Base-by-base conservation (phyloP, 306 rosid species). In the Inga oerstediana region DNA sequence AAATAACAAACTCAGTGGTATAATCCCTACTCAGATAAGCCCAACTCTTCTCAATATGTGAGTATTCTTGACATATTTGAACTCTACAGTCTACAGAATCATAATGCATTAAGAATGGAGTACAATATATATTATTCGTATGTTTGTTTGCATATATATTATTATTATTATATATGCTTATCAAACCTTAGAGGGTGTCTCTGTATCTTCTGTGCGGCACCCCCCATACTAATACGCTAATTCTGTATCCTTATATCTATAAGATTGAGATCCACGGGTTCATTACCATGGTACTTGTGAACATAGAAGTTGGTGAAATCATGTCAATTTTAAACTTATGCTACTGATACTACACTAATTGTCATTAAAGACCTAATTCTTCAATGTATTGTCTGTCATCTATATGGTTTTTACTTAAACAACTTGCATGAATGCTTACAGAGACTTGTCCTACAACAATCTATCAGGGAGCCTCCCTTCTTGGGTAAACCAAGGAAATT, bases 401-500 rank as follows among this genome's bases (percentile, higher is more conserved):
- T 22, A 44, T 44, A 4, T 4, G 54, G 9, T 71, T 34, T 27
- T 27, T 45, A 65, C 56, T 74, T 79, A 10, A 72, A 72, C 54
- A 68, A 58, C 14, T 72, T 56, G 22, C 3, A 59, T 84, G 59
- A 51, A 70, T 86, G 41, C 54, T 87, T 83, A 89, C 90, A 95
- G 98, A 84, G 98, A 95, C 83, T 71, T 95, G 74, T 95, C 97
- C 11, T 93, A 95, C 94, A 95, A 95, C 81, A 72, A 86, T 79
- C 84, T 93, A 81, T 58, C 85, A 3, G 98, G 98, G 77, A 86
- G 86, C 82, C 34, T 95, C 79, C 98, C 98, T 61, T 82, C 97
- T 71, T 95, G 98, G 98, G 87, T 83, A 79, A 89, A 73, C 34
- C 74, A 80, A 49, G 72, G 5, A 72, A 83, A 83, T 83, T 76